Evolutionary conservation across 2,329 filamentous ascomycete genomes (phyloP), one percentile per base, ranked within the genome.

Genomic region (Colletotrichum musae): DNA sequence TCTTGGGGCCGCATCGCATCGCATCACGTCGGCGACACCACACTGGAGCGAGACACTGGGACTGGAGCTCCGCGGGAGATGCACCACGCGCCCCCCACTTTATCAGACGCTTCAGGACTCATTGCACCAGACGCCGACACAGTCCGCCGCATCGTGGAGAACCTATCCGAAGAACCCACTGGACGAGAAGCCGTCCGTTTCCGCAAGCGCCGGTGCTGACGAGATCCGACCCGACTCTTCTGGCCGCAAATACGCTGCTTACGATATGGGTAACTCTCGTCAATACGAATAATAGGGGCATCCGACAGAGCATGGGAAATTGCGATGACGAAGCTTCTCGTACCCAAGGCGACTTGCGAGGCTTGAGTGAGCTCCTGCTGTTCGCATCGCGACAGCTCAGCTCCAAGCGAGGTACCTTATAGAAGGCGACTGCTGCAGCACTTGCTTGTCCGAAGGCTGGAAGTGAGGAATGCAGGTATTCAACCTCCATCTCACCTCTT

Each of bases 341-440:
- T 63, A 63, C 56, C 39, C 47, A 57, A 63, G 41, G 58, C 51
- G 51, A 58, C 28, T 12, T 6, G 13, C 15, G 41, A 43, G 41
- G 41, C 41, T 43, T 43, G 13, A 43, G 13, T 43, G 41, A 43
- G 16, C 13, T 39, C 3, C 7, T 5, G 13, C 13, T 15, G 41
- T 13, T n/a, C 41, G 16, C 41, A 43, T 36, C 32, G 7, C 32
- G 10, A 36, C 1, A 10, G 4, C 10, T 12, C 32, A 10, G 32
- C 32, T 36, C 32, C 10, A 10, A 36, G 10, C 7, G 32, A 36
- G 5, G 32, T 36, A 36, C 32, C 32, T 10, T 10, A 0, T 10
- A 0, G 32, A 36, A 36, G 7, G 32, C 32, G 3, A 12, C 32
- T 36, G 2, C 3, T 32, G 3, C 28, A 6, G 32, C 12, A 10